Evolutionary conservation across 2,329 filamentous ascomycete genomes (phyloP).

Genomic region (Penicillium sclerotigenum): DNA sequence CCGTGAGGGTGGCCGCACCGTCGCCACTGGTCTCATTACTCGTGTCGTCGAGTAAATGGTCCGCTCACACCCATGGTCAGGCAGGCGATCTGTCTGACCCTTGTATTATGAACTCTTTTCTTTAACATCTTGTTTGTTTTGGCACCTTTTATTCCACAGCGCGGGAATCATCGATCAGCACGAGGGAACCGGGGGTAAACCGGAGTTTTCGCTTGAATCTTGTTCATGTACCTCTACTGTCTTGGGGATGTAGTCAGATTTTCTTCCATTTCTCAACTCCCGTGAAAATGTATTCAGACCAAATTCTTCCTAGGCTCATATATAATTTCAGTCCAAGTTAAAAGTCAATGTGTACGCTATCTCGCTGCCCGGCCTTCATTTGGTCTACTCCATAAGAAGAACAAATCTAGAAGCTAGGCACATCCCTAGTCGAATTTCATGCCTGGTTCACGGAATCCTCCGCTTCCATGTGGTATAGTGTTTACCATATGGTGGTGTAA

Average conservation of each 20-base stretch:
- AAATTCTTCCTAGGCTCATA: constrained; percentile 7
- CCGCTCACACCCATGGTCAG: constrained; percentile 7
- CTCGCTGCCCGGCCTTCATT: neutral
- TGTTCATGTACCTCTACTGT: constrained; percentile 37
- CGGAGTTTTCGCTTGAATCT: constrained; percentile 36
- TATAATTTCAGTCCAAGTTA: constrained; percentile 7
- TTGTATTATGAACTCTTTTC: constrained; percentile 36
- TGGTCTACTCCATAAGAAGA: neutral
- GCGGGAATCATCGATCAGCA: constrained; percentile 33
- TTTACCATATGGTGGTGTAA: too few relatives aligned
- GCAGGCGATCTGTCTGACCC: constrained; percentile 18
- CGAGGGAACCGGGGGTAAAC: constrained; percentile 30
- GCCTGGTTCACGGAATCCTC: too few relatives aligned
- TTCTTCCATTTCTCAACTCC: constrained; percentile 31
- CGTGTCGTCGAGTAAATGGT: constrained; percentile 55
- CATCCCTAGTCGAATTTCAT: neutral
- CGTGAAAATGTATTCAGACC: constrained; percentile 25
- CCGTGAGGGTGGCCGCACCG: constrained; percentile 89
- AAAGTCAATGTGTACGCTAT: neutral
- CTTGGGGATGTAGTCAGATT: constrained; percentile 27
- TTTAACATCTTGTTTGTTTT: constrained; percentile 28
- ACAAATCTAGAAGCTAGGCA: neutral
- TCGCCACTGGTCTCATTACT: constrained; percentile 79
- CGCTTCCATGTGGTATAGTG: too few relatives aligned
- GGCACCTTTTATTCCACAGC: constrained; percentile 32